Evolutionary conservation across 2,329 filamentous ascomycete genomes (phyloP).

Genomic region (Epichloe uncinata): DNA sequence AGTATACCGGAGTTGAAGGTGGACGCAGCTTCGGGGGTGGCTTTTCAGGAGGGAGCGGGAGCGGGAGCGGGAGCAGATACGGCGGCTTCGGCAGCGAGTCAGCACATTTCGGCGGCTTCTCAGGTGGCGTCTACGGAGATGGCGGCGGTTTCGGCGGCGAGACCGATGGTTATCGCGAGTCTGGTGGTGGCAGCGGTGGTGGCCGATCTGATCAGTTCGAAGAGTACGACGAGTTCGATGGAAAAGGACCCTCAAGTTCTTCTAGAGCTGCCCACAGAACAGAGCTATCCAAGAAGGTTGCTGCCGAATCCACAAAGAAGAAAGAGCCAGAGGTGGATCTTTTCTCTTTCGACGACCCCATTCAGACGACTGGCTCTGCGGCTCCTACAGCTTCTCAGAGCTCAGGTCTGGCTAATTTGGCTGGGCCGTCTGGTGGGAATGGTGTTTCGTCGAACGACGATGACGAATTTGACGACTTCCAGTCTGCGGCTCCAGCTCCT

Average conservation of each 20-base stretch:
- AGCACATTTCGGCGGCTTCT: conserved; percentile 54
- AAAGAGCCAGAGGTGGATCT: conserved; percentile 86
- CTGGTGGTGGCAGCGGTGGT: conserved; percentile 80
- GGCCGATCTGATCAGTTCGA: conserved; percentile 67
- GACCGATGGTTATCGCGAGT: conserved; percentile 70
- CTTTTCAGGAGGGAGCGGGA: conserved; percentile 25
- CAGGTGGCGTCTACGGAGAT: conserved; percentile 79
- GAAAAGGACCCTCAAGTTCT: conserved; percentile 41
- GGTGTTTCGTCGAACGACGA: conserved; percentile 41
- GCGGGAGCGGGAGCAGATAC: conserved; percentile 50
- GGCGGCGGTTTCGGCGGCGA: conserved; percentile 69
- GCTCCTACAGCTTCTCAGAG: conserved; percentile 32
- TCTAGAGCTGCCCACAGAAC: conserved; percentile 27
- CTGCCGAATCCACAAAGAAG: conserved; percentile 56
- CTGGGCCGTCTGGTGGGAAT: conserved; percentile 11
- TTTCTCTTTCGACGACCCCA: conserved; percentile 79
- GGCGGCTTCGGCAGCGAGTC: conserved; percentile 89
- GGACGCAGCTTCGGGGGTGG: conserved; percentile 50
- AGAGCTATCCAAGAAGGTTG: conserved; percentile 27
- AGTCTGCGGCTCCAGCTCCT: conserved; percentile 59
- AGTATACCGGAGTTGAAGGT: conserved; percentile 90
- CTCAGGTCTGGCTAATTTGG: conserved; percentile 33
- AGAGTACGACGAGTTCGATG: conserved; percentile 94
- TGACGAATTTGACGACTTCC: conserved; percentile 96
- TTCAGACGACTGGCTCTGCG: conserved; percentile 32